phyloP scores from a whole-genome alignment of 2,329 filamentous ascomycete genomes.

The Pseudopyrenochaeta lycopersici region DNA sequence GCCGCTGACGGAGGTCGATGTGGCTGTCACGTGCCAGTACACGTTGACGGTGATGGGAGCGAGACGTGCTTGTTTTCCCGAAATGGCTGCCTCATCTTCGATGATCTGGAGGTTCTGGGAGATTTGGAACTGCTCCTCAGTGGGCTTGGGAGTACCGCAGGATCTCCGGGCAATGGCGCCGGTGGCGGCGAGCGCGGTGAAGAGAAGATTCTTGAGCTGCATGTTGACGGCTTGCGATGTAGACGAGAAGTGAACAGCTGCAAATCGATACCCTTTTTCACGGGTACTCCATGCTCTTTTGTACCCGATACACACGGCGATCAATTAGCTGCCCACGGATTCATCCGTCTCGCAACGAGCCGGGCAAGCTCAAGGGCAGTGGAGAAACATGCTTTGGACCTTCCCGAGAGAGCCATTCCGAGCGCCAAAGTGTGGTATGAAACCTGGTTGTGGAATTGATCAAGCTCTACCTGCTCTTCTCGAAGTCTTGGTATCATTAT shows the following conservation, averaged over 20 bases:
- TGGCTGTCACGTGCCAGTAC: conserved; percentile 48
- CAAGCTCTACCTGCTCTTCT: neutral
- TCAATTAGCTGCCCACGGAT: too few species aligned
- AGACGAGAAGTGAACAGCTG: neutral
- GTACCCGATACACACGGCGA: too few species aligned
- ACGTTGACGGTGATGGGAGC: conserved; percentile 35
- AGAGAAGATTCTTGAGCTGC: neutral
- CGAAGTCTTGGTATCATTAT: neutral
- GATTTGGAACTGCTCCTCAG: conserved; percentile 17
- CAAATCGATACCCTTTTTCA: neutral
- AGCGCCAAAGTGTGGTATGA: neutral
- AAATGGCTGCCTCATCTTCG: conserved; percentile 14
- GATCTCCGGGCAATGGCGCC: conserved; percentile 13
- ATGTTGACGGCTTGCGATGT: neutral
- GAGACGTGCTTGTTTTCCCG: neutral
- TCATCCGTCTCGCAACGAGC: neutral
- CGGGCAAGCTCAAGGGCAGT: neutral
- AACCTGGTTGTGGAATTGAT: too few species aligned
- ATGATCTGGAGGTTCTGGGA: conserved; percentile 21
- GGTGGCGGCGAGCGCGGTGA: conserved; percentile 10
- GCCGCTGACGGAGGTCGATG: neutral
- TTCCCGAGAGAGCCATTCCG: neutral
- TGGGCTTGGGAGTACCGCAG: conserved; percentile 26
- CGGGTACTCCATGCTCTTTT: neutral
- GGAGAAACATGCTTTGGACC: neutral